These are phyloP conservation scores for Allium cepa DNA, from an alignment of 106 monocot species.

Conservation along the genomic window DNA sequence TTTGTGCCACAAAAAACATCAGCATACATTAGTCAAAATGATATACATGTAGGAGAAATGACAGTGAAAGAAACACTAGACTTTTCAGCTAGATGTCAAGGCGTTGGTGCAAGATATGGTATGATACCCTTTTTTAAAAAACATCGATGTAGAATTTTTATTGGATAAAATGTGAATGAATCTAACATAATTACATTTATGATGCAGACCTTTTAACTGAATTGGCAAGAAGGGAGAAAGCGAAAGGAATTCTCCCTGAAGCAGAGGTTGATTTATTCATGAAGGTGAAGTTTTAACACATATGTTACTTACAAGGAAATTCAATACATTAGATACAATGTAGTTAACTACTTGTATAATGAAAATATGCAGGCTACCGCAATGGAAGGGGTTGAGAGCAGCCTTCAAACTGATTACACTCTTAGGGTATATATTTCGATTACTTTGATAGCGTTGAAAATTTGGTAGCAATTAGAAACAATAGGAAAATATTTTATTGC, in stretches of 20 bases:
- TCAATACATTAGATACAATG: not conserved
- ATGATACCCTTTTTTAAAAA: not conserved
- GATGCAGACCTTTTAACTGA: slow-evolving; percentile 54
- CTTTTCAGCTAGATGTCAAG: slow-evolving; percentile 83
- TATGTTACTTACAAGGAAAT: not conserved
- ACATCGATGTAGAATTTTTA: not conserved
- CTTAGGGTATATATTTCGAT: slow-evolving; percentile 23
- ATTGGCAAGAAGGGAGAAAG: slow-evolving; percentile 70
- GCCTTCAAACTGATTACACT: slow-evolving; percentile 61
- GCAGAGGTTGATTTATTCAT: slow-evolving; percentile 86
- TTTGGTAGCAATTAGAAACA: not conserved
- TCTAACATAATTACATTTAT: not conserved
- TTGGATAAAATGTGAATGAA: not conserved
- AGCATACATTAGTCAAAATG: slow-evolving; percentile 88
- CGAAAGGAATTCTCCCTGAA: slow-evolving; percentile 65
- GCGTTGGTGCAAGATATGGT: slow-evolving; percentile 80
- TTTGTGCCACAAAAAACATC: slow-evolving; percentile 85
- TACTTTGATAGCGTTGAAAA: not conserved
- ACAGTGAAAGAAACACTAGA: slow-evolving; percentile 84
- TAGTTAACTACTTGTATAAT: not conserved
- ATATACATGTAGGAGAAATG: slow-evolving; percentile 85
- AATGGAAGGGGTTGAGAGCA: slow-evolving; percentile 62
- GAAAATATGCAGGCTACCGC: slow-evolving; percentile 40
- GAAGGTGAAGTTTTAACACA: slow-evolving; percentile 42
- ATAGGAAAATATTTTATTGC: not conserved